Evolutionary conservation across 208 protist species (phyloP).

Genomic region (Angomonas ambiguus): DNA sequence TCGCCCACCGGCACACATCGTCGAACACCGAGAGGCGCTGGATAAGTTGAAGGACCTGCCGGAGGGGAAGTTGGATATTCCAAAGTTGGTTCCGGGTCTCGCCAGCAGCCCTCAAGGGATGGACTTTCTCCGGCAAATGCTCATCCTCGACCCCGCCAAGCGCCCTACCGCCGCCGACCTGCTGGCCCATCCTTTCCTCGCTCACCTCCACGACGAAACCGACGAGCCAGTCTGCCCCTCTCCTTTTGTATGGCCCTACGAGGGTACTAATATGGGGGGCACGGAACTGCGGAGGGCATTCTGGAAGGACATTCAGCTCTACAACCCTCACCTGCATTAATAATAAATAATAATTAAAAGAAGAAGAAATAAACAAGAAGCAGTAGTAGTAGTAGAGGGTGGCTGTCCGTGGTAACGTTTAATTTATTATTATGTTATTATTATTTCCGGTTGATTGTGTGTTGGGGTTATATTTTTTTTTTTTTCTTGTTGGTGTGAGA

Average conservation of each 20-base stretch:
- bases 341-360: background rate
- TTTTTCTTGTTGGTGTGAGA: conserved; percentile 9
- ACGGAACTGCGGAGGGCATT: conserved; percentile 72
- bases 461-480: conserved; percentile 3
- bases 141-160: conserved; percentile 69
- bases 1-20: conserved; percentile 90
- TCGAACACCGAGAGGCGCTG: conserved; percentile 72
- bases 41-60: conserved; percentile 79
- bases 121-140: conserved; percentile 80
- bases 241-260: conserved; percentile 75
- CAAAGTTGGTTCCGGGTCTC: conserved; percentile 63
- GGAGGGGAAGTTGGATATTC: conserved; percentile 55
- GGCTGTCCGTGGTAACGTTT: too few species aligned
- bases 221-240: conserved; percentile 71
- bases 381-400: too few species aligned
- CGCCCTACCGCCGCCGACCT: conserved; percentile 73
- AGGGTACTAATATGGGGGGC: conserved; percentile 58
- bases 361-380: background rate
- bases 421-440: background rate
- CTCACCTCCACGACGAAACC: conserved; percentile 73
- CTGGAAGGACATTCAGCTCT: conserved; percentile 84
- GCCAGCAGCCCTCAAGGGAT: conserved; percentile 54
- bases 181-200: conserved; percentile 78
- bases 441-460: background rate
- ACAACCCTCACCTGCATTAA: conserved; percentile 59